A percentile compares a stretch with the other conserved stretches of the same genome.
Evolutionary conservation across 2,329 filamentous ascomycete species (phyloP).

Genomic region (Beauveria brongniartii): DNA sequence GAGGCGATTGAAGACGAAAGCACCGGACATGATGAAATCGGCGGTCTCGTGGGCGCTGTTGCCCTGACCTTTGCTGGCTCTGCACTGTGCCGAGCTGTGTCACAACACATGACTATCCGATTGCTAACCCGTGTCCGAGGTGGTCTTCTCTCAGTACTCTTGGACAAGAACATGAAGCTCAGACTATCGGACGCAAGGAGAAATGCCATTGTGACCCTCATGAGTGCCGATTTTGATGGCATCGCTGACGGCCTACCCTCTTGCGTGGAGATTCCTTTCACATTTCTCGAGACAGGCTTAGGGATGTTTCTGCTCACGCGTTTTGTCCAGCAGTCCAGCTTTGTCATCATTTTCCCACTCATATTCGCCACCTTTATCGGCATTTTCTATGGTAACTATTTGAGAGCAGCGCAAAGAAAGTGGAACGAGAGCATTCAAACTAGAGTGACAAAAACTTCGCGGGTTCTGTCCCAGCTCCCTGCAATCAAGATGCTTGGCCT

Average conservation of each 20-base stretch:
- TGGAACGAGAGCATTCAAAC: not conserved
- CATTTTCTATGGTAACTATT: not conserved
- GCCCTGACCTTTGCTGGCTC: not conserved
- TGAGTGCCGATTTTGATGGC: not conserved
- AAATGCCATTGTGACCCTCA: not conserved
- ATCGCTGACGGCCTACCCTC: not conserved
- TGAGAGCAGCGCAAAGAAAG: not conserved
- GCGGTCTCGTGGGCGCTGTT: not conserved
- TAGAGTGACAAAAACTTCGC: not conserved
- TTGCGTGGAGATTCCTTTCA: not conserved
- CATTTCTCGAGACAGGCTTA: not conserved
- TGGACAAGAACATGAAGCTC: not conserved
- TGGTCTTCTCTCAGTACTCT: not conserved
- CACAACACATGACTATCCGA: not conserved
- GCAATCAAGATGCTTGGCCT: not conserved
- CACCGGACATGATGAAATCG: slow-evolving; percentile 10
- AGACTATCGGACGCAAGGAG: not conserved
- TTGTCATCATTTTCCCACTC: not conserved
- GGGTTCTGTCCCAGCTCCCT: not conserved
- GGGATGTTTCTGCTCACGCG: not conserved
- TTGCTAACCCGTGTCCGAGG: not conserved
- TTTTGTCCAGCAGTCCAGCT: not conserved
- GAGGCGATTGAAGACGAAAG: slow-evolving; percentile 10
- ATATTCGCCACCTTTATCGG: not conserved
- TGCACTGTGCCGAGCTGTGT: not conserved